Evolutionary conservation across 2,329 filamentous ascomycete genomes (phyloP).

Genomic region (Aspergillus quadrilineatus): DNA sequence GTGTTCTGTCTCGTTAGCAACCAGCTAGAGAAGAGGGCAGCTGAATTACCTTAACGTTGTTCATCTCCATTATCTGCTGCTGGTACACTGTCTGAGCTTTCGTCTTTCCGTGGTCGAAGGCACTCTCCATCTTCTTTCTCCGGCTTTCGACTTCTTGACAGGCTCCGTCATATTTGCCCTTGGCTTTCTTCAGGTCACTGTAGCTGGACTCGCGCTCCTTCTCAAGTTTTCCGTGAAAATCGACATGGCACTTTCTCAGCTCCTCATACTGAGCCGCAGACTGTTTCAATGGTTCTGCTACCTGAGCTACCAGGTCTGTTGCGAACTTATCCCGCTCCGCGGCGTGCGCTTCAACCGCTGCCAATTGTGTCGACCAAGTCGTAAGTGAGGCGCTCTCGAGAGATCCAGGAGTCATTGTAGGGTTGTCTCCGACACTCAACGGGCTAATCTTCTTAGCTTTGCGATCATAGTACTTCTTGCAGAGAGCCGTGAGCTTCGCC

Average conservation of each 20-base stretch:
- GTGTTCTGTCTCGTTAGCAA: conserved; percentile 62
- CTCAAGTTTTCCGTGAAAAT: conserved; percentile 85
- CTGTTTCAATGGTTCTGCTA: conserved; percentile 83
- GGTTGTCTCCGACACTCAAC: conserved; percentile 90
- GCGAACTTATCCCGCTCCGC: conserved; percentile 85
- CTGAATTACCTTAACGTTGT: conserved; percentile 71
- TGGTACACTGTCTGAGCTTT: conserved; percentile 92
- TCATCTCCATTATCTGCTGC: conserved; percentile 91
- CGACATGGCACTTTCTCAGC: conserved; percentile 82
- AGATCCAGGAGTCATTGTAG: conserved; percentile 88
- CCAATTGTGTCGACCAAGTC: conserved; percentile 93
- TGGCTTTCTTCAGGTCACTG: conserved; percentile 81
- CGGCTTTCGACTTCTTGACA: conserved; percentile 94
- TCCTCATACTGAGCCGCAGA: conserved; percentile 79
- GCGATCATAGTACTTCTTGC: conserved; percentile 96
- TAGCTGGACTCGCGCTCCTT: conserved; percentile 85
- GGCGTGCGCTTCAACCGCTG: conserved; percentile 81
- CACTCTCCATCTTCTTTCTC: conserved; percentile 90
- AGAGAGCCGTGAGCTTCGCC: conserved; percentile 78
- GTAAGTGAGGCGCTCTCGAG: conserved; percentile 95
- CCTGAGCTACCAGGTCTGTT: conserved; percentile 71
- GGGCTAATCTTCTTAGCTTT: conserved; percentile 86
- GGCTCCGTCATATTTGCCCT: conserved; percentile 85
- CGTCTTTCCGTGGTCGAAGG: conserved; percentile 80
- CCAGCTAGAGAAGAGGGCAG: background rate